Percentiles rank a stretch among this genome's conserved stretches.
Conservation (phyloP, 495 filamentous ascomycete genomes). For the Penicillium antarcticum region DNA sequence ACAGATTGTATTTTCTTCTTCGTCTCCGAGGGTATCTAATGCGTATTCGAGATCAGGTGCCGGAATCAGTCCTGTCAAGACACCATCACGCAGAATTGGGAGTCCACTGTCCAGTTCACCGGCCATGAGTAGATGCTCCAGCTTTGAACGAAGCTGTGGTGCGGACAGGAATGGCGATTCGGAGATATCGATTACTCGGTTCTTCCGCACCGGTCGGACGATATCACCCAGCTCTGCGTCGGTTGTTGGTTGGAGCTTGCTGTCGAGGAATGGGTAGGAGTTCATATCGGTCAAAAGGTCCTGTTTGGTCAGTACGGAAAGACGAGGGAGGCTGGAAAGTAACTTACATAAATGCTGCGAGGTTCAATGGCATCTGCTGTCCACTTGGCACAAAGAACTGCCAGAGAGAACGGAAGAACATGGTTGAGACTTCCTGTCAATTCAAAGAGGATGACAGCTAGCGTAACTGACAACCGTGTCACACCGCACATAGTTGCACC, state of each 20-base stretch:
- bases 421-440: conserved; percentile 92
- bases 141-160: conserved; percentile 67
- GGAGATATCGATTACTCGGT: conserved; percentile 85
- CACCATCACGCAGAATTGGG: conserved; percentile 72
- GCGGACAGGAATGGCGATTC: conserved; percentile 74
- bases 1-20: conserved; percentile 70
- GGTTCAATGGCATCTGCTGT: conserved; percentile 95
- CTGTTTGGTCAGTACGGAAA: conserved; percentile 34
- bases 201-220: conserved; percentile 65
- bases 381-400: conserved; percentile 94
- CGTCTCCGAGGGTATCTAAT: conserved; percentile 67
- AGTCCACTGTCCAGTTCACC: conserved; percentile 92
- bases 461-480: conserved; percentile 87
- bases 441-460: conserved; percentile 94
- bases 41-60: conserved; percentile 94
- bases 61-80: conserved; percentile 89
- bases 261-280: conserved; percentile 92
- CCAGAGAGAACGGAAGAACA: conserved; percentile 90
- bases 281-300: conserved; percentile 96
- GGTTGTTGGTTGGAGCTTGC: conserved; percentile 86
- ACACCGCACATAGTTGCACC: conserved; percentile 98
- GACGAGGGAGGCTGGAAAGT: background rate
- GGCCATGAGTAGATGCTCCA: conserved; percentile 74
- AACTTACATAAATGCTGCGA: conserved; percentile 80
- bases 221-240: conserved; percentile 84